A percentile compares a stretch with the other conserved stretches of the same genome.
These are phyloP conservation scores for Entelexis sorbosivorans DNA, from an alignment of 1,139 yeast species.

Conservation along the genomic window DNA sequence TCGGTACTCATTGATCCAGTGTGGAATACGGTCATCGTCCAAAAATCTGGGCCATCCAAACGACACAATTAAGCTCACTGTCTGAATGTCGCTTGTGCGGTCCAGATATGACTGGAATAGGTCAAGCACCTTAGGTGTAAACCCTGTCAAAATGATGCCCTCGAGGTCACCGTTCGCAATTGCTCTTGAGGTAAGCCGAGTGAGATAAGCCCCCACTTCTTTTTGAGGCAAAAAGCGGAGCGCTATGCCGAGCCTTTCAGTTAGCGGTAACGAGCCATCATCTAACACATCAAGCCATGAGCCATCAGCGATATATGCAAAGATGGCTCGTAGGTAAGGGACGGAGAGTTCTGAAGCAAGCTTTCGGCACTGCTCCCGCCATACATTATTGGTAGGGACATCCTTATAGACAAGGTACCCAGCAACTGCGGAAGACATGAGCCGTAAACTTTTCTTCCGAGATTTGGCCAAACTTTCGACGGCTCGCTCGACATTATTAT, in stretches of 20 bases:
- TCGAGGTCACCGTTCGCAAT: conserved; percentile 75
- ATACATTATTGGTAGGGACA: conserved; percentile 55
- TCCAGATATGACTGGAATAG: conserved; percentile 79
- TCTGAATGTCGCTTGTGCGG: conserved; percentile 83
- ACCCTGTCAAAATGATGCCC: conserved; percentile 80
- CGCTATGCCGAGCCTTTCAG: conserved; percentile 86
- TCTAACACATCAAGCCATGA: conserved; percentile 96
- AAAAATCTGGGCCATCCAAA: conserved; percentile 80
- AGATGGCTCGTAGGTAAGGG: conserved; percentile 82
- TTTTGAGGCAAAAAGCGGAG: conserved; percentile 70
- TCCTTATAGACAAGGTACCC: conserved; percentile 75
- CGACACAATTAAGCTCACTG: conserved; percentile 71
- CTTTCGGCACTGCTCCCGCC: conserved; percentile 87
- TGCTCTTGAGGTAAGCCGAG: conserved; percentile 59
- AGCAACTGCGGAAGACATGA: conserved; percentile 90
- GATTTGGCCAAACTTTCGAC: conserved; percentile 55
- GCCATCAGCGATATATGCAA: conserved; percentile 86
- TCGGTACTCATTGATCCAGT: conserved; percentile 68
- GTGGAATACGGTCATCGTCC: conserved; percentile 53
- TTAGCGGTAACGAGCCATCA: conserved; percentile 74
- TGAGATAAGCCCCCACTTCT: conserved; percentile 46
- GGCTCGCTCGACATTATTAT: conserved; percentile 75
- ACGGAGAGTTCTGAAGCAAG: conserved; percentile 80
- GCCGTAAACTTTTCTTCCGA: conserved; percentile 49
- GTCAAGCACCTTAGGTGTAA: conserved; percentile 73